Evolutionary conservation across 257 asterid genomes (phyloP), one percentile per base, ranked within the genome.

Genomic region (Solanum clarkiae): DNA sequence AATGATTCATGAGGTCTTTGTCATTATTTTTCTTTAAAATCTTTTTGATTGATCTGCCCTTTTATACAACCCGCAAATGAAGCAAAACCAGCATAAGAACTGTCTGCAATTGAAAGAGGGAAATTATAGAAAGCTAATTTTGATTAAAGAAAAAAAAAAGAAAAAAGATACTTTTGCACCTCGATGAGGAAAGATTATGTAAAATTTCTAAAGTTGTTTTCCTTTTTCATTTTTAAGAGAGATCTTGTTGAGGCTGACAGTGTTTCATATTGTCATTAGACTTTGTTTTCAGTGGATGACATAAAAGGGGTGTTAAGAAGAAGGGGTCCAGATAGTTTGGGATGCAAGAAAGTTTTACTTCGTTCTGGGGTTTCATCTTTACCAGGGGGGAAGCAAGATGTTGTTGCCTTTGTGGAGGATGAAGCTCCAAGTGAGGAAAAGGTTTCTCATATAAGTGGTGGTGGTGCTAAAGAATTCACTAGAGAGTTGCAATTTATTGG

Each of bases 301-400:
- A 89, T 95, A 53, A 93, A 88, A 88, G 86, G 59, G 56, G 95
- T 90, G 68, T 84, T 96, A 83, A 87, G 74, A 66, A 91, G 97
- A 91, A 93, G 99, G 89, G 99, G 99, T 22, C 99, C 99, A 36
- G 97, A 96, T 83, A 94, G 95, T 89, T 82, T 95, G 71, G 98
- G 97, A 75, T 87, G 93, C 87, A 92, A 86, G 85, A 81, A 51
- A 87, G 84, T 95, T 81, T 57, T 86, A 80, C 82, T 95, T 56
- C 84, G 85, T 85, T 81, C 90, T 10, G 87, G 80, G 8, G 57
- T 54, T 29, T 82, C 87, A 9, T 42, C 59, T 49, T 87, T 82
- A 65, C 79, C 51, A 32, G 87, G 87, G 26, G 86, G 85, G 57
- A 70, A 86, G 72, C 80, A 54, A 22, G 70, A 85, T 87, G 59